phyloP scores from a whole-genome alignment of 495 filamentous ascomycete species.

The Penicillium turbatum region DNA sequence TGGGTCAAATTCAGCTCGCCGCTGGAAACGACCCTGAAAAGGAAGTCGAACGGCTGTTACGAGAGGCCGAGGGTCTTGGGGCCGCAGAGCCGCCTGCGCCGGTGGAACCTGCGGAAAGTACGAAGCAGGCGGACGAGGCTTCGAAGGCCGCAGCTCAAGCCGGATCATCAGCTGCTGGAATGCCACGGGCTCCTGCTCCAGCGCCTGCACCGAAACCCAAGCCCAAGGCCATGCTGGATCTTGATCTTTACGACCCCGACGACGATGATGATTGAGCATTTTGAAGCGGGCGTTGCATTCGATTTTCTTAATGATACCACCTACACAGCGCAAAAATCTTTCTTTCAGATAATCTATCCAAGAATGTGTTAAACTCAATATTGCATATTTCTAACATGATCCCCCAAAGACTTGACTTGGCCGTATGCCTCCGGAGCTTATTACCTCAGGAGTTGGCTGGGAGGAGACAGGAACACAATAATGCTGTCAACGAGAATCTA shows the following conservation, averaged over 20 bases:
- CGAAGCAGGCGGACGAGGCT: conserved; percentile 31
- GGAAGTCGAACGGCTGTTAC: conserved; percentile 42
- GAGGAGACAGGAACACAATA: conserved; percentile 52
- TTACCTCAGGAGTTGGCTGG: conserved; percentile 57
- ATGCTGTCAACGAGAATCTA: conserved; percentile 48
- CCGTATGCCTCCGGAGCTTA: conserved; percentile 51
- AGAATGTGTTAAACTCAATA: neutral
- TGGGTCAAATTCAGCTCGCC: conserved; percentile 44
- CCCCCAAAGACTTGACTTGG: conserved; percentile 44
- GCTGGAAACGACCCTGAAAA: conserved; percentile 35
- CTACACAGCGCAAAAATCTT: conserved; percentile 1
- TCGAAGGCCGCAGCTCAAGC: conserved; percentile 36
- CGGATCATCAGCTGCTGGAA: conserved; percentile 25
- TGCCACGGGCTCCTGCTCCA: conserved; percentile 16
- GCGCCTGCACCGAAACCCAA: conserved; percentile 35
- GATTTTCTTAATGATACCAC: conserved; percentile 20
- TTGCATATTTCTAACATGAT: conserved; percentile 14
- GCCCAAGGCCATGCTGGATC: conserved; percentile 39
- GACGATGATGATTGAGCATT: conserved; percentile 39
- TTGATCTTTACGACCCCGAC: conserved; percentile 47
- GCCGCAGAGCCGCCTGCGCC: conserved; percentile 28
- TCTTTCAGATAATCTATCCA: neutral
- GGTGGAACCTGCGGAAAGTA: conserved; percentile 16
- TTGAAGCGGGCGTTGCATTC: conserved; percentile 6
- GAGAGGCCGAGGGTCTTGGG: conserved; percentile 39